These are phyloP conservation scores for Sugiyamaella sp. DNA, from an alignment of 1,139 yeast species.

Conservation along the genomic window DNA sequence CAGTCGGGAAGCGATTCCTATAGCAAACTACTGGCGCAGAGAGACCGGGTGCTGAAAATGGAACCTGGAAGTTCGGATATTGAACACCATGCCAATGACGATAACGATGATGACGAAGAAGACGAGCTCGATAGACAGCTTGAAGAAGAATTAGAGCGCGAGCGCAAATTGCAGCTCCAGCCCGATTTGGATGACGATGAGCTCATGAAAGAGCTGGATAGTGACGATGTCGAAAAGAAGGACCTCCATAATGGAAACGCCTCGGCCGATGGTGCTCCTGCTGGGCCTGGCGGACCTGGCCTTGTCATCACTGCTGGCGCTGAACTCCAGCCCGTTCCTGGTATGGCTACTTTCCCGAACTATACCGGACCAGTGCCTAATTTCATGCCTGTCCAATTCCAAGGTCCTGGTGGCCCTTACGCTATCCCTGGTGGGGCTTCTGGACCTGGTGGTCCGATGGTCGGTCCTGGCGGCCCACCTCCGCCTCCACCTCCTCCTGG, in stretches of 20 bases:
- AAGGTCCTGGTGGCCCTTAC: neutral
- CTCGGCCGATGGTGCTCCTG: neutral
- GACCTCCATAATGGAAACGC: too few species aligned
- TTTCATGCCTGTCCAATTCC: neutral
- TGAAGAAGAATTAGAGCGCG: constrained; percentile 5
- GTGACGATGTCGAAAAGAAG: neutral
- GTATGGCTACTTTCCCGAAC: neutral
- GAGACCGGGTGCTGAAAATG: neutral
- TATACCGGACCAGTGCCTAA: neutral
- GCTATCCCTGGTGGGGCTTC: neutral
- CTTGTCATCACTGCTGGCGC: neutral
- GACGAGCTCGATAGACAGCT: constrained; percentile 10
- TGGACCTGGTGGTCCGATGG: neutral
- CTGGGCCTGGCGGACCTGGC: neutral
- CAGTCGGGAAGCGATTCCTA: neutral
- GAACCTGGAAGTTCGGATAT: neutral
- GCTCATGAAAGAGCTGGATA: constrained; percentile 1
- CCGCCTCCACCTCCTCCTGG: constrained; percentile 3
- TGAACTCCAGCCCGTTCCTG: neutral
- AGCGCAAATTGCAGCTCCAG: neutral
- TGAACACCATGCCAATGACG: too few species aligned
- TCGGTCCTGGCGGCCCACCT: constrained; percentile 4
- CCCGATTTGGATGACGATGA: constrained; percentile 12
- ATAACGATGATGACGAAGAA: constrained; percentile 7
- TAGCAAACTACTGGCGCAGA: neutral